Base-by-base conservation (phyloP, 441 rosid species). In the Adansonia grandidieri region DNA sequence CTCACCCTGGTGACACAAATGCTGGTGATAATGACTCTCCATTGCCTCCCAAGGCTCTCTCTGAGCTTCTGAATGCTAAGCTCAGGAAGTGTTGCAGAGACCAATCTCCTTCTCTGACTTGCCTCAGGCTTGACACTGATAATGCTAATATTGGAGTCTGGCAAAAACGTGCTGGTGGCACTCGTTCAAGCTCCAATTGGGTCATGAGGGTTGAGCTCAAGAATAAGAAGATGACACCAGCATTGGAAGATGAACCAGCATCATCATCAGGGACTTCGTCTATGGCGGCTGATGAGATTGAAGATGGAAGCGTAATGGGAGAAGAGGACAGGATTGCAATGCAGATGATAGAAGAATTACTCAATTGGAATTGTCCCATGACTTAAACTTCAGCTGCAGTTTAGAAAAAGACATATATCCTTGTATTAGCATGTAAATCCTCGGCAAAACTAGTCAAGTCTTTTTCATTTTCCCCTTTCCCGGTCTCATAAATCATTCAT, bases 331-430 rank as follows among this genome's bases (percentile, higher is more conserved):
- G 78, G 32, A 65, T 91, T 68, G 87, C 95, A 9, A 73, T 89
- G 92, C 96, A 93, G 82, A 93, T 91, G 97, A 88, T 93, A 58
- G 95, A 93, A 74, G 97, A 93, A 77, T 79, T 93, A 13, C 96
- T 91, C 2, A 86, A 85, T 50, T 89, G 91, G 90, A 86, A 88
- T 10, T 87, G 88, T 80, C 88, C 82, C 60, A 50, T 70, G 22
- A 9, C 42, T 48, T 70, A 60, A 50, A 61, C 79, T 45, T 54
- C 80, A 32, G 2, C n/a, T 74, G 54, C 71, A 56, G 60, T 61
- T 74, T 74, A 72, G 24, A 57, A 57, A 37, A 57, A 17, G 4
- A 32, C 40, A 32, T 32, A 32, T 32, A 32, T 32, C 40, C 5
- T 32, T 32, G 40, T 3, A 32, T 32, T 32, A 32, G 40, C 40